Evolutionary conservation across 2,329 filamentous ascomycete species (phyloP), one percentile per base, ranked within the genome.

Genomic region (Cylindrodendrum hubeiense): DNA sequence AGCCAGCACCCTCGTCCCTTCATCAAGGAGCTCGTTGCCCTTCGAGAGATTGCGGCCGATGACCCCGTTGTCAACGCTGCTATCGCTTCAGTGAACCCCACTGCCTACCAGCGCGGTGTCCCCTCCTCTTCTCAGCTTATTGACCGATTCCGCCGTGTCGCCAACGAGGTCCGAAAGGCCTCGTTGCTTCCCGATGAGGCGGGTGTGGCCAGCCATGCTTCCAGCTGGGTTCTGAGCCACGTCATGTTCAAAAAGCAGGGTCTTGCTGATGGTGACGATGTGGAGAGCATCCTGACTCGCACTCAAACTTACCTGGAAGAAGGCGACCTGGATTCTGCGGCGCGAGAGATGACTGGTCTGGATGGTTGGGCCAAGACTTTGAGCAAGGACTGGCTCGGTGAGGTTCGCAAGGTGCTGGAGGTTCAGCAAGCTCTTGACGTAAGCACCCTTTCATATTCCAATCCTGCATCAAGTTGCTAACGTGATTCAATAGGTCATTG

Each of bases 401-500:
- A 99, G 85, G 93, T 94, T 67, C 90, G 96, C 78, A 92, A 94
- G 83, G 93, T 97, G 70, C 85, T 99, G 76, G 96, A 99, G 83
- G 96, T 98, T 70, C 91, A 93, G 82, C 96, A 99, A 83, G 96
- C 96, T 75, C 86, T 99, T 75, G 96, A 99, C 81, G 96, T 97
- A 81, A 90, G 91, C 87, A 69, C 51, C 17, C 34, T 53, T 60
- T 53, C 13, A 30, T 47, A 55, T 53, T 56, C 22, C n/a, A 51
- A 37, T 57, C 37, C 26, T 12, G 9, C 34, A 44, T n/a, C 15
- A 39, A 17, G 39, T 56, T 67, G 24, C 71, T 75, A 65, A 75
- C 67, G 60, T 24, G 15, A 26, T 34, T 30, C 24, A 28, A 34
- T 73, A 95, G 93, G 90, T 97, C 63, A 97, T 97, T 82, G 90